These are phyloP conservation scores for Somion occarium DNA, from an alignment of 1,284 basidiomycete species.

Conservation along the genomic window DNA sequence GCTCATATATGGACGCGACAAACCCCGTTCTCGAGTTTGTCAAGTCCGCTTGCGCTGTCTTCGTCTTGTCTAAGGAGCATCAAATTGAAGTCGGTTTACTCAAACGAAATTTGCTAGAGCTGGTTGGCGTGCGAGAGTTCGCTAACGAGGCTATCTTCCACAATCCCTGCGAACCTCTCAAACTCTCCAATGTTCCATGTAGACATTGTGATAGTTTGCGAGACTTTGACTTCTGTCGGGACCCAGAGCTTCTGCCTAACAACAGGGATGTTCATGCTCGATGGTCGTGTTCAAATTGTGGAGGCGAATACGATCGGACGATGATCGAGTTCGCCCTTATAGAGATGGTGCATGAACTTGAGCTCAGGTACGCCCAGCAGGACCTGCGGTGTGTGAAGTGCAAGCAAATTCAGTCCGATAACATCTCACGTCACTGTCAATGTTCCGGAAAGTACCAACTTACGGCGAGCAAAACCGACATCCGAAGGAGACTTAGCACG, in stretches of 20 bases:
- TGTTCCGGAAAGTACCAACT: slow-evolving; percentile 85
- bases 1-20: slow-evolving; percentile 71
- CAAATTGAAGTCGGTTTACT: slow-evolving; percentile 85
- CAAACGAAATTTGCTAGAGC: slow-evolving; percentile 86
- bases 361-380: slow-evolving; percentile 82
- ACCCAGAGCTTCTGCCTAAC: slow-evolving; percentile 76
- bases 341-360: slow-evolving; percentile 66
- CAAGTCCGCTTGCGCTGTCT: slow-evolving; percentile 85
- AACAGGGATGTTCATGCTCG: slow-evolving; percentile 41
- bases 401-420: slow-evolving; percentile 83
- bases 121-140: slow-evolving; percentile 88
- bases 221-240: slow-evolving; percentile 95
- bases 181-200: slow-evolving; percentile 87
- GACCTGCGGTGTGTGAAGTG: slow-evolving; percentile 88
- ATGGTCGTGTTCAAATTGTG: slow-evolving; percentile 71
- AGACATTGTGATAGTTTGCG: slow-evolving; percentile 85
- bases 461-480: slow-evolving; percentile 66
- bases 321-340: slow-evolving; percentile 87
- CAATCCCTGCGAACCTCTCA: slow-evolving; percentile 92
- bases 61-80: slow-evolving; percentile 74
- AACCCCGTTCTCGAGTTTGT: slow-evolving; percentile 88
- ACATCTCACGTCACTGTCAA: slow-evolving; percentile 79
- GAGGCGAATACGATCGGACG: slow-evolving; percentile 83
- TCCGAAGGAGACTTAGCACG: slow-evolving; percentile 66
- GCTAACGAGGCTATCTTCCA: slow-evolving; percentile 79